Conservation (phyloP, 306 rosid species). For the Phaseolus lunatus region DNA sequence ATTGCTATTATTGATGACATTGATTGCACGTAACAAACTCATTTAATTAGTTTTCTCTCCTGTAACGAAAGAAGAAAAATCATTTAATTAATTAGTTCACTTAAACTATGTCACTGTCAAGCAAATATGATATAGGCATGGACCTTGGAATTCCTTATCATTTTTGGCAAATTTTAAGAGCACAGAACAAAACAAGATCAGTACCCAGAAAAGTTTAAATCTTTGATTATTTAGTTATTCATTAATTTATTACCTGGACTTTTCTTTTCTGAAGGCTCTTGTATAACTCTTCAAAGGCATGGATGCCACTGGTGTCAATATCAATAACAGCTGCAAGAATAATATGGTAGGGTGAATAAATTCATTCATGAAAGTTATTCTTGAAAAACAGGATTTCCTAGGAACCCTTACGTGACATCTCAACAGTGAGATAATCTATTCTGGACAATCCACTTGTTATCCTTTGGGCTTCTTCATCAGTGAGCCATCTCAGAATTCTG, state of each 20-base stretch:
- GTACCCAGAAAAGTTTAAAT: not conserved
- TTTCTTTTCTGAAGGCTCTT: slow-evolving; percentile 63
- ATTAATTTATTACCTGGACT: slow-evolving; percentile 55
- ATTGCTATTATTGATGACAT: not conserved
- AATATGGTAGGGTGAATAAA: not conserved
- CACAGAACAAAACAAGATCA: not conserved
- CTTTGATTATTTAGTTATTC: slow-evolving; percentile 6
- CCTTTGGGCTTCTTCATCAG: slow-evolving; percentile 58
- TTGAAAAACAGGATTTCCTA: not conserved
- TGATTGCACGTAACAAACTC: slow-evolving; percentile 15
- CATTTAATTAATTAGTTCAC: too few relatives aligned
- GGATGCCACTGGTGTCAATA: slow-evolving; percentile 85
- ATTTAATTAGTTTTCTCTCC: not conserved
- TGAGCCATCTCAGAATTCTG: slow-evolving; percentile 82
- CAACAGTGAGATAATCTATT: slow-evolving; percentile 59
- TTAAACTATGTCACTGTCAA: too few relatives aligned
- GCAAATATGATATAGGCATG: not conserved
- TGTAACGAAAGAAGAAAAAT: too few relatives aligned
- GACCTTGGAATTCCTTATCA: not conserved
- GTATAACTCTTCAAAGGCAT: slow-evolving; percentile 64
- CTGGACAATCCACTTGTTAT: slow-evolving; percentile 38
- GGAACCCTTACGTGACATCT: slow-evolving; percentile 80
- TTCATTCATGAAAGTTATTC: not conserved
- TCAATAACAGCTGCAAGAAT: slow-evolving; percentile 77
- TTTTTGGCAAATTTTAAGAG: not conserved